Evolutionary conservation across 805 yeast species (phyloP), one percentile per base, ranked within the genome.

Genomic region (Metschnikowia proteae): DNA sequence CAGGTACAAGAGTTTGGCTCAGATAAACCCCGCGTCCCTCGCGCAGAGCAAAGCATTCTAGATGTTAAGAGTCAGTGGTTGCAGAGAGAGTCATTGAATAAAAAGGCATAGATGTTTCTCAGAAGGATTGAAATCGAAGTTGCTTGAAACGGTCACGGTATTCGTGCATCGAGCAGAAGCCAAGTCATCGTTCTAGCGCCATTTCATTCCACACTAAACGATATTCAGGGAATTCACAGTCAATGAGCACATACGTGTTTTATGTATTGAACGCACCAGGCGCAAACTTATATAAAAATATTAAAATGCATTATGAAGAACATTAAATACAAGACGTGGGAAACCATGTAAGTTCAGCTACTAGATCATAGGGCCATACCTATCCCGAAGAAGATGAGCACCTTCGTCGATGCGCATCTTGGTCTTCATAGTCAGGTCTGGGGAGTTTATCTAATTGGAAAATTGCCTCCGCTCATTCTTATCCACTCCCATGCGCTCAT

Each of bases 61-160:
- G 62, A 60, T 41, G 56, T 64, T 28, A 66, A 65, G 56, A 66
- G 61, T 43, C 63, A 65, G 50, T 73, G 78, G 78, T 61, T 73
- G 47, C 67, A 66, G 52, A 64, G 78, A 52, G 68, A 64, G 44
- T 62, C 76, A 7, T 58, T 71, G 40, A 60, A 65, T 39, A 68
- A 60, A 47, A 71, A 65, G 50, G 71, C 45, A 17, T 17, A 11
- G 31, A 8, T 32, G 43, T 28, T 26, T 27, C 36, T 8, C 36
- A 40, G 23, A 23, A 11, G 27, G 11, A 11, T 37, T 17, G 17
- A 17, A 17, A 17, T 17, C 17, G 17, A 17, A 17, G 17, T 17
- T 17, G 17, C 17, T 17, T 17, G 17, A 25, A 26, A 26, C 5
- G 11, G 39, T 11, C 30, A 17, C 17, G 17, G 17, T 17, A 17